Conservation (phyloP, 257 asterid genomes). For the Ehretia macrophylla region DNA sequence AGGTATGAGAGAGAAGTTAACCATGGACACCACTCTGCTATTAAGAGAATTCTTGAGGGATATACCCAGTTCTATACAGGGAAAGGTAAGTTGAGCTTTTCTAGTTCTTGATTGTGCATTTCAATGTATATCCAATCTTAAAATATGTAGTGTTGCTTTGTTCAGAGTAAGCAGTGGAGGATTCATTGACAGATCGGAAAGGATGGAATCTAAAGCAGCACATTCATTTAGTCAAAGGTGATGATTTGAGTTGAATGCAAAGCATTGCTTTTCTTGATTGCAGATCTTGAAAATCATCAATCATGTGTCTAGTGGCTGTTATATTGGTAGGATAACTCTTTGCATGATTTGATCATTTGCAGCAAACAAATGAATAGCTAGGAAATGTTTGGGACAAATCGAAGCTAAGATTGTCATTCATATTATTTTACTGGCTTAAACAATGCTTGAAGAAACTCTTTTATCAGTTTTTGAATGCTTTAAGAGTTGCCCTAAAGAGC, state of each 20-base stretch:
- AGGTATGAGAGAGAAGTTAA: conserved; percentile 95
- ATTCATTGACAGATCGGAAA: conserved; percentile 67
- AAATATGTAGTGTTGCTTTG: conserved; percentile 20
- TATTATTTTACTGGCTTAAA: no score
- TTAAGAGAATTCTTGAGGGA: conserved; percentile 84
- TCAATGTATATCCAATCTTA: conserved; percentile 3
- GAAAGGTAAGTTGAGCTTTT: conserved; percentile 63
- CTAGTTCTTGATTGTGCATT: not conserved
- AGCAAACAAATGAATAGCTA: no score
- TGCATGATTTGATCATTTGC: no score
- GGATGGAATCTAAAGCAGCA: conserved; percentile 59
- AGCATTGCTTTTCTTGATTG: no score
- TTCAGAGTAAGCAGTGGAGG: conserved; percentile 67
- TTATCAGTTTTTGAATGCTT: no score
- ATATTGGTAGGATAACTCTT: no score
- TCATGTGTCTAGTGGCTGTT: no score
- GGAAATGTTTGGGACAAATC: no score
- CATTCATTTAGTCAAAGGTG: conserved; percentile 64
- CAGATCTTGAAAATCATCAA: no score
- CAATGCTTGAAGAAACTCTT: no score
- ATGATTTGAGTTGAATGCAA: not conserved
- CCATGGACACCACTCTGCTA: conserved; percentile 87
- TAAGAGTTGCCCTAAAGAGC: no score
- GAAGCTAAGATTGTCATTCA: no score
- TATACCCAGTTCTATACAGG: conserved; percentile 77